A percentile compares a stretch with the other conserved stretches of the same genome.
These are phyloP conservation scores for Sesbania bispinosa DNA, from an alignment of 306 rosid species.

Conservation along the genomic window DNA sequence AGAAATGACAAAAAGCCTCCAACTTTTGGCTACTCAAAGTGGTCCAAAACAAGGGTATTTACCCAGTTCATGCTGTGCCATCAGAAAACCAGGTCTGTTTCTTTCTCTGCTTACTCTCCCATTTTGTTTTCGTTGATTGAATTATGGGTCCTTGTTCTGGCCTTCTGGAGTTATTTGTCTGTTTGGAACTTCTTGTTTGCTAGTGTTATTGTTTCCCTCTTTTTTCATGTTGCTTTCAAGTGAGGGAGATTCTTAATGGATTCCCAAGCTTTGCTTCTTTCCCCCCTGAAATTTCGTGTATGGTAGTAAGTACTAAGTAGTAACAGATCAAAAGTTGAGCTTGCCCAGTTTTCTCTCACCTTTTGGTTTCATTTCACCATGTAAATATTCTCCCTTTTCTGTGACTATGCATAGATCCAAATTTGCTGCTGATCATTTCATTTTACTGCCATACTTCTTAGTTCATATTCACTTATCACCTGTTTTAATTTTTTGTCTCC, in stretches of 20 bases:
- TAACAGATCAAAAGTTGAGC: background rate
- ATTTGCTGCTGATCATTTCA: background rate
- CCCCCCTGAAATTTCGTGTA: background rate
- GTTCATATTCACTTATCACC: background rate
- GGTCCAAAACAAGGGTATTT: conserved; percentile 30
- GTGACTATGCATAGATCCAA: background rate
- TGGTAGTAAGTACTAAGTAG: background rate
- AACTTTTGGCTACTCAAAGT: conserved; percentile 44
- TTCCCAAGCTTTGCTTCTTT: background rate
- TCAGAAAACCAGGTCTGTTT: conserved; percentile 47
- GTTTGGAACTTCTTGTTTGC: background rate
- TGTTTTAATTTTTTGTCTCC: background rate
- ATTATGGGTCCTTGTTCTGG: background rate
- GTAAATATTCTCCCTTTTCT: background rate
- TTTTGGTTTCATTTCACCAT: background rate
- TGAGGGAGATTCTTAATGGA: background rate
- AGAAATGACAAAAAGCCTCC: conserved; percentile 22
- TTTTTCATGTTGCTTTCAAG: background rate
- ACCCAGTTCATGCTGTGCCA: conserved; percentile 38
- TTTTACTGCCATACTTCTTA: background rate
- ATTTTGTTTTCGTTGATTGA: background rate
- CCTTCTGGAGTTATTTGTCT: background rate
- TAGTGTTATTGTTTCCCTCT: background rate
- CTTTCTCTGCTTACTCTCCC: background rate
- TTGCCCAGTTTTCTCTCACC: background rate